Evolutionary conservation across 2,329 filamentous ascomycete species (phyloP).

Genomic region (Leptodontidium sp.): DNA sequence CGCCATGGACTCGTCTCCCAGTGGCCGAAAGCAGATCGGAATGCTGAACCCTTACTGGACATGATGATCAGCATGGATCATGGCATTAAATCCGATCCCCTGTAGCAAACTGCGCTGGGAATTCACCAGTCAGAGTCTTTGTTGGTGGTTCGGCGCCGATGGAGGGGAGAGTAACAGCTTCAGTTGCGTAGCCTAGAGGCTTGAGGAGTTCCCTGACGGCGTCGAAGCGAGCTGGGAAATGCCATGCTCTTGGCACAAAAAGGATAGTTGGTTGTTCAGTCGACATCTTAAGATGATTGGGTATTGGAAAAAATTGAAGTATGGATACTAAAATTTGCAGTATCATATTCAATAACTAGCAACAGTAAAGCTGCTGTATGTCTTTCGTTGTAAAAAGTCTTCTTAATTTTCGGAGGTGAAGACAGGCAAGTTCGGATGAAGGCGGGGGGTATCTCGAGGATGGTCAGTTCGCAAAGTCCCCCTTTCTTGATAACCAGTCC

Average conservation of each 20-base stretch:
- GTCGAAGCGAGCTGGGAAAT: slow-evolving; percentile 27
- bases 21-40: too few species aligned
- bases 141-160: slow-evolving; percentile 29
- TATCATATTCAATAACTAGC: too few species aligned
- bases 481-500: background rate
- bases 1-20: too few species aligned
- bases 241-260: slow-evolving; percentile 34
- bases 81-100: too few species aligned
- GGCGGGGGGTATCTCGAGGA: background rate
- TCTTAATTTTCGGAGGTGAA: too few species aligned
- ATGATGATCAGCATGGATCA: too few species aligned
- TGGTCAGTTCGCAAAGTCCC: too few species aligned
- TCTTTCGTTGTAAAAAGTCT: background rate
- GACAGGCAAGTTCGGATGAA: background rate
- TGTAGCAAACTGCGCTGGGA: too few species aligned
- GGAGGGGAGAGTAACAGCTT: slow-evolving; percentile 27
- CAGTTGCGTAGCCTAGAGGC: slow-evolving; percentile 28
- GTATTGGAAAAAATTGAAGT: too few species aligned
- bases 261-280: slow-evolving; percentile 29
- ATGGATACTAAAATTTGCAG: too few species aligned
- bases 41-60: too few species aligned
- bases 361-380: too few species aligned
- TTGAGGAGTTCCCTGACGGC: slow-evolving; percentile 23
- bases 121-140: slow-evolving; percentile 24
- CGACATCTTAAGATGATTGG: background rate